Evolutionary conservation across 2,329 filamentous ascomycete species (phyloP).

Genomic region (Pseudocercospora musae): DNA sequence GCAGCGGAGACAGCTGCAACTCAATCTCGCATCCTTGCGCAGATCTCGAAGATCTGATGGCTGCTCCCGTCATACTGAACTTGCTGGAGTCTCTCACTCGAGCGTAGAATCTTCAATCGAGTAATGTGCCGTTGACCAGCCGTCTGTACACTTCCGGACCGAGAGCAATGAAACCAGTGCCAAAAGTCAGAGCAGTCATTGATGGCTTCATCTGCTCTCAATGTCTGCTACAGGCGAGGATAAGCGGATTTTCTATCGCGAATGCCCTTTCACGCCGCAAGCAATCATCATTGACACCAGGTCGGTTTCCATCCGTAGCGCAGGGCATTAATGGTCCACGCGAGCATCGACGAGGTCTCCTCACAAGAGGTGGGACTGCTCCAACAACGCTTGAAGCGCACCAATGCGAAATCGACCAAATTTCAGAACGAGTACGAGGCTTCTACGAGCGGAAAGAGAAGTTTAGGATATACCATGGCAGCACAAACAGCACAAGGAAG

Average conservation of each 20-base stretch:
- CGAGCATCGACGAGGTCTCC: conserved; percentile 5
- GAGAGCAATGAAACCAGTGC: background rate
- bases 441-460: conserved; percentile 55
- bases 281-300: background rate
- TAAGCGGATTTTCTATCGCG: background rate
- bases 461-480: conserved; percentile 74
- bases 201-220: background rate
- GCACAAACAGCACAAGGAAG: conserved; percentile 71
- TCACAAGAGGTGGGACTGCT: conserved; percentile 20
- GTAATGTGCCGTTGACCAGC: background rate
- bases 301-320: background rate
- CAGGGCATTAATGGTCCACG: background rate
- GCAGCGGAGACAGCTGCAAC: background rate
- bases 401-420: conserved; percentile 40
- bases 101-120: background rate
- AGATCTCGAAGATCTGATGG: background rate
- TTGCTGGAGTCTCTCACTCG: background rate
- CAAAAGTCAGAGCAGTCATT: background rate
- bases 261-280: background rate
- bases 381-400: conserved; percentile 23
- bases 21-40: background rate
- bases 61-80: background rate
- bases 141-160: background rate
- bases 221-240: background rate
- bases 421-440: conserved; percentile 46